These are phyloP conservation scores for Camellia lanceoleosa DNA, from an alignment of 148 eudicot species.

Conservation along the genomic window DNA sequence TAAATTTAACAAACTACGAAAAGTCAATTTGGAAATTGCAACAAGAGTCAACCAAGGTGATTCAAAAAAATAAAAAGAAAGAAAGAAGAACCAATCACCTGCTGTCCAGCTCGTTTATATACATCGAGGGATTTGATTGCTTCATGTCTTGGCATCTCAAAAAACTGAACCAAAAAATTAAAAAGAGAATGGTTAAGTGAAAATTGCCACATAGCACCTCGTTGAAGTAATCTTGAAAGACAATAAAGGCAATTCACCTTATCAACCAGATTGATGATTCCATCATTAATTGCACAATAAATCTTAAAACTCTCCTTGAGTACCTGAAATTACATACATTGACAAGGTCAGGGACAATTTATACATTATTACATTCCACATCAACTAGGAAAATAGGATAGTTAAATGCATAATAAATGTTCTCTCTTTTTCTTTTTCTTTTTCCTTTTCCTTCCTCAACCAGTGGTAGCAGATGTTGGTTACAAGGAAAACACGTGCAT, in stretches of 20 bases:
- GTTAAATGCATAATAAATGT: too few relatives aligned
- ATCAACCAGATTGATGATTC: conserved; percentile 89
- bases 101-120: conserved; percentile 93
- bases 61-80: not conserved
- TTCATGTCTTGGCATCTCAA: conserved; percentile 99
- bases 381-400: not conserved
- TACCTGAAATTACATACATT: conserved; percentile 44
- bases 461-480: too few relatives aligned
- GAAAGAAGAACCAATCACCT: conserved; percentile 41
- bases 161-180: conserved; percentile 50
- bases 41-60: not conserved
- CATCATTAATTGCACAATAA: conserved; percentile 95
- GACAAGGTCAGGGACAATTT: not conserved
- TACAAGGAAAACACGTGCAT: not conserved
- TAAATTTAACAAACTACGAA: too few relatives aligned
- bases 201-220: not conserved
- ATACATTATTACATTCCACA: too few relatives aligned
- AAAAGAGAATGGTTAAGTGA: not conserved
- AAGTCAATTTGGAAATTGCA: not conserved
- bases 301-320: conserved; percentile 98
- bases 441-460: too few relatives aligned
- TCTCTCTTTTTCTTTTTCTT: too few relatives aligned
- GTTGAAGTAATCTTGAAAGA: not conserved
- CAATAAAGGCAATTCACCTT: conserved; percentile 47
- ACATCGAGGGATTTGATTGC: conserved; percentile 90